Conservation (phyloP, 768 basidiomycete genomes). For the Russula olivacea region DNA sequence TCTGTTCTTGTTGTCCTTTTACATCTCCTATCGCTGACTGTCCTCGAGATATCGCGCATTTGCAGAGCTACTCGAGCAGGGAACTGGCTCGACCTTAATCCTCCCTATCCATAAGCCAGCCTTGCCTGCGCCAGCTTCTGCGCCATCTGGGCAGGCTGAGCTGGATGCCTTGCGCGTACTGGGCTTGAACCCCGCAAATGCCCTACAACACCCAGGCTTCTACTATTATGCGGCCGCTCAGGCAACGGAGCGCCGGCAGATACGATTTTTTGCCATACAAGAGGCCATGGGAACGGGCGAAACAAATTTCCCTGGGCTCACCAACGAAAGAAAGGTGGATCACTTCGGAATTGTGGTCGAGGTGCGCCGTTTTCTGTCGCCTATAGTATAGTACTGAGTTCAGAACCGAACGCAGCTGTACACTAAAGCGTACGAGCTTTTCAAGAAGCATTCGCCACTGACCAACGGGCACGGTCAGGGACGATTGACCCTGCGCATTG, state of each 20-base stretch:
- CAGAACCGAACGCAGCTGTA: conserved; percentile 53
- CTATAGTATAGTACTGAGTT: background rate
- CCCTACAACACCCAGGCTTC: conserved; percentile 86
- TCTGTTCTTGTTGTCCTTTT: background rate
- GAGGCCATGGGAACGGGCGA: conserved; percentile 46
- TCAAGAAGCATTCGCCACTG: conserved; percentile 64
- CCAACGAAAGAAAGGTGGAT: conserved; percentile 90
- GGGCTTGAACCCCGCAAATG: conserved; percentile 73
- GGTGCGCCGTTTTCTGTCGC: conserved; percentile 36
- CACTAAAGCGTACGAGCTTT: conserved; percentile 89
- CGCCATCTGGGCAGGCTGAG: conserved; percentile 39
- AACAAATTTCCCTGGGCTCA: conserved; percentile 59
- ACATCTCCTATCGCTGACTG: background rate
- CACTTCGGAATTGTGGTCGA: conserved; percentile 80
- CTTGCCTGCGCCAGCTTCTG: conserved; percentile 28
- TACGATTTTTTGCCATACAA: conserved; percentile 55
- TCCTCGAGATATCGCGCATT: conserved; percentile 71
- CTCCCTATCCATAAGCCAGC: conserved; percentile 55
- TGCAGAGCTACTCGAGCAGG: conserved; percentile 86
- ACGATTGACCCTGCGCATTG: conserved; percentile 84
- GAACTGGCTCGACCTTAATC: conserved; percentile 52
- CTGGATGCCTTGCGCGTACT: conserved; percentile 54
- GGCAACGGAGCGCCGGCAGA: conserved; percentile 72
- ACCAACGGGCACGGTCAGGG: conserved; percentile 49
- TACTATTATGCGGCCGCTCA: conserved; percentile 87